Evolutionary conservation across 2,329 filamentous ascomycete genomes (phyloP).

Genomic region (Fonsecaea multimorphosa): DNA sequence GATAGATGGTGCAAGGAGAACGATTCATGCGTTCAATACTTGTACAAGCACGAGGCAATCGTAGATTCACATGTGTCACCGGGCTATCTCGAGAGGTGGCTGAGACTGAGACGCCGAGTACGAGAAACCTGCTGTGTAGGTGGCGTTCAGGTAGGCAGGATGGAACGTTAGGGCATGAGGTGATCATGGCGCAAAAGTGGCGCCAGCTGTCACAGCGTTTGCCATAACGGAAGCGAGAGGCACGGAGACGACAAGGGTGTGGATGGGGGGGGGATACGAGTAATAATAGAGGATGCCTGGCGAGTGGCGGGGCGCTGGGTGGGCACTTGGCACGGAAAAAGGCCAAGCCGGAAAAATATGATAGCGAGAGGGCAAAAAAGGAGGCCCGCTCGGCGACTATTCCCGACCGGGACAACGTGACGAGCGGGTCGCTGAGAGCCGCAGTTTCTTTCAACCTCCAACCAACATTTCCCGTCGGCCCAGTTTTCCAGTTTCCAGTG

Average conservation of each 20-base stretch:
- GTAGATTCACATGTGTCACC: not conserved
- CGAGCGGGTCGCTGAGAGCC: not conserved
- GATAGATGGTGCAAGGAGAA: not conserved
- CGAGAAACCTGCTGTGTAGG: not conserved
- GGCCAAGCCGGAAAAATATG: not conserved
- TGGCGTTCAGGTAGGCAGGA: not conserved
- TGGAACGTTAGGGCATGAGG: not conserved
- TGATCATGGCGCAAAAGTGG: not conserved
- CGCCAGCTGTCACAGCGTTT: not conserved
- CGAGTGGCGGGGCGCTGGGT: no score
- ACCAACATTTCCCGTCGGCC: slow-evolving; percentile 1
- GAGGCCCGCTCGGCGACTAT: not conserved
- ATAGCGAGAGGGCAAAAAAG: not conserved
- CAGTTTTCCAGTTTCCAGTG: slow-evolving; percentile 2
- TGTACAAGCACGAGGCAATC: not conserved
- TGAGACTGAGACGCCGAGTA: not conserved
- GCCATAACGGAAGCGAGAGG: not conserved
- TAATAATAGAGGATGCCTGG: not conserved
- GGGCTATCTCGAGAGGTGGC: not conserved
- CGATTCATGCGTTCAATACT: not conserved
- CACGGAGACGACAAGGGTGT: not conserved
- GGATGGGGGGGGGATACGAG: not conserved
- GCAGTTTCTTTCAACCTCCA: slow-evolving; percentile 16
- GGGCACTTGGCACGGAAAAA: not conserved
- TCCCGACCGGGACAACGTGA: not conserved